Evolutionary conservation across 2,329 filamentous ascomycete genomes (phyloP), one percentile per base, ranked within the genome.

Genomic region (Neobulgaria alba): DNA sequence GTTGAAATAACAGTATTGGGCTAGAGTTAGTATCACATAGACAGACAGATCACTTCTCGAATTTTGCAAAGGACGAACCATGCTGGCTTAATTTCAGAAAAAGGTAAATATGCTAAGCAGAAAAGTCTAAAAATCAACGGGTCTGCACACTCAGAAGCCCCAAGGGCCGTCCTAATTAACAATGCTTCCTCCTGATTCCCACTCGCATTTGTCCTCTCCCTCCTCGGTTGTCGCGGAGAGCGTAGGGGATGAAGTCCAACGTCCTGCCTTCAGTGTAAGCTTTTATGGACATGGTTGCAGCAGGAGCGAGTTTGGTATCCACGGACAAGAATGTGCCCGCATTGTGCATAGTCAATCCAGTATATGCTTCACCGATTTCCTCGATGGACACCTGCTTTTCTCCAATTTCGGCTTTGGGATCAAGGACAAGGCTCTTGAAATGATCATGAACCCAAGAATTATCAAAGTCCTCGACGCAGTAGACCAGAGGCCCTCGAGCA

Each of bases 381-480:
- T 30, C 18, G 10, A 40, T 34, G 4, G 39, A 35, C n/a, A 42
- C 31, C 2, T 32, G 29, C 2, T 18, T 40, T 39, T 54, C 53
- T 5, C 38, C 45, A n/a, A 54, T 38, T 3, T 10, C 8, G 15
- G 37, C 44, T 12, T 33, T 14, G 5, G 50, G 42, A 35, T 53
- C 47, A 3, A 55, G 31, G 10, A 46, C 29, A 10, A 57, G 46
- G 29, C 33, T 47, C 34, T 68, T 73, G 61, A 76, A 76, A 54
- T 78, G 73, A 48, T 75, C 66, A 1, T 61, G 50, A 37, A 72
- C 73, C 71, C 71, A 76, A 1, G 58, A 26, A 42, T 79, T 76
- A 49, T 79, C 75, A 5, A 64, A 51, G 41, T 79, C 75, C 51
- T 81, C 77, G 3, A 72, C 65, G 43, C 75, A 80, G 55, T 79